Evolutionary conservation across 2,329 filamentous ascomycete genomes (phyloP), one percentile per base, ranked within the genome.

Genomic region (Clarireedia sp.): DNA sequence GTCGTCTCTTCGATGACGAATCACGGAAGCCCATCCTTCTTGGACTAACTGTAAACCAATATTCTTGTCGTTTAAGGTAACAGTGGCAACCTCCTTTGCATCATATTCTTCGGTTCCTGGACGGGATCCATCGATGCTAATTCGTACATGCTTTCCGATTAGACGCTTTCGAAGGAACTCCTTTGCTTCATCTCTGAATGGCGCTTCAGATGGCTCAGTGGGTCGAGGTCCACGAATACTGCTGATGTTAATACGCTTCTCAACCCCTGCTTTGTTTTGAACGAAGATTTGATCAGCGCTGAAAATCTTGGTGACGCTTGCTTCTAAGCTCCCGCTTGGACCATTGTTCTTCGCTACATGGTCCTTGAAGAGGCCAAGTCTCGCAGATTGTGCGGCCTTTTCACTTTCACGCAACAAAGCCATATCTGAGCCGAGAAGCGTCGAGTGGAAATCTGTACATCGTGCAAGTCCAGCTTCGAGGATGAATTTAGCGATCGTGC

Each of bases 371-470:
- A 97, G 69, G 47, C 90, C 89, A 45, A 86, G 78, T 66, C 87
- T 86, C 62, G 81, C 80, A 62, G 83, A 80, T 72, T 90, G 90
- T 4, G 94, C 94, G 57, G 81, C 76, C 70, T 89, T 92, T 75
- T 99, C 94, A 1, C 94, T 91, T 61, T 88, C 82, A 60, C 94
- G 84, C 56, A 97, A 82, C 56, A 80, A 71, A 43, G 86, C 85
- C 94, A 99, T 99, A 65, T 92, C 89, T 49, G 82, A 76, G 45
- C 94, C 94, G 10, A 99, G 81, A 74, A 96, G 78, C 40, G 90
- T 95, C 0, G 92, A 95, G 75, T 99, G 94, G 73, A 94, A 91
- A 72, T 99, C 94, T 61, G 91, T 90, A 75, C 92, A 97, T 66
- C 90, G 82, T 41, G 92, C 94, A 55, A 97, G 78, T 64, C 94